Percentiles rank a stretch among this genome's conserved stretches.
phyloP scores from a whole-genome alignment of 164 flowering plant species.

The Vitis labrusca region DNA sequence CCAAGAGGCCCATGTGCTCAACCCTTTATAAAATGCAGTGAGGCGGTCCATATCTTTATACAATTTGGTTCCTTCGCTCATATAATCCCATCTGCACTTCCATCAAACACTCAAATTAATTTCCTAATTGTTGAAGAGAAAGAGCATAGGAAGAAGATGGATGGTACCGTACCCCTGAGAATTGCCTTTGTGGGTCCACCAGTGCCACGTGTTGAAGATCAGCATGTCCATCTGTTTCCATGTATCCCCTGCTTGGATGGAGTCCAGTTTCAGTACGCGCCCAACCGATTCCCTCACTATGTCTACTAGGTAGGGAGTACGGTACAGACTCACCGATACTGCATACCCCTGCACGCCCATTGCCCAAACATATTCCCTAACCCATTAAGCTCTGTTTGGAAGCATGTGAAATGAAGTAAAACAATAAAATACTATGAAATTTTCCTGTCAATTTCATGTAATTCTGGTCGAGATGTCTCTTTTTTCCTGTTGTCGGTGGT shows the following conservation, averaged over 20 bases:
- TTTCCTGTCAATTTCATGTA: too few relatives aligned
- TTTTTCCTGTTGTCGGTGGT: too few relatives aligned
- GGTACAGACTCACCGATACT: slow-evolving; percentile 43
- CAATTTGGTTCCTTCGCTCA: slow-evolving; percentile 42
- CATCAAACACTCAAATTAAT: not conserved
- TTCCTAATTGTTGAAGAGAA: too few relatives aligned
- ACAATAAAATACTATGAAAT: too few relatives aligned
- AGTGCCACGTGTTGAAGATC: slow-evolving; percentile 87
- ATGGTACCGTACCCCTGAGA: slow-evolving; percentile 51
- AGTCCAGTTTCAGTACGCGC: slow-evolving; percentile 53
- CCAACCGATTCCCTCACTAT: slow-evolving; percentile 45
- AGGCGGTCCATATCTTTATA: slow-evolving; percentile 76
- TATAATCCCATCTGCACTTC: slow-evolving; percentile 72
- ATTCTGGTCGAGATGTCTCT: too few relatives aligned
- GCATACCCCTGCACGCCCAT: slow-evolving; percentile 56
- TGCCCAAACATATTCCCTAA: not conserved
- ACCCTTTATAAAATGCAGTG: slow-evolving; percentile 62
- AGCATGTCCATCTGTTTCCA: slow-evolving; percentile 79
- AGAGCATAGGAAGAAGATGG: not conserved
- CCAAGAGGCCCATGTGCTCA: slow-evolving; percentile 86
- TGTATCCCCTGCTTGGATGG: slow-evolving; percentile 48
- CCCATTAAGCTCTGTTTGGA: too few relatives aligned
- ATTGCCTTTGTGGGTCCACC: slow-evolving; percentile 89
- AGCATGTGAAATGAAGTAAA: too few relatives aligned
- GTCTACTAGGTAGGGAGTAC: slow-evolving; percentile 69